phyloP scores from a whole-genome alignment of 352 stramenopile genomes.

The Phytophthora aleatoria region DNA sequence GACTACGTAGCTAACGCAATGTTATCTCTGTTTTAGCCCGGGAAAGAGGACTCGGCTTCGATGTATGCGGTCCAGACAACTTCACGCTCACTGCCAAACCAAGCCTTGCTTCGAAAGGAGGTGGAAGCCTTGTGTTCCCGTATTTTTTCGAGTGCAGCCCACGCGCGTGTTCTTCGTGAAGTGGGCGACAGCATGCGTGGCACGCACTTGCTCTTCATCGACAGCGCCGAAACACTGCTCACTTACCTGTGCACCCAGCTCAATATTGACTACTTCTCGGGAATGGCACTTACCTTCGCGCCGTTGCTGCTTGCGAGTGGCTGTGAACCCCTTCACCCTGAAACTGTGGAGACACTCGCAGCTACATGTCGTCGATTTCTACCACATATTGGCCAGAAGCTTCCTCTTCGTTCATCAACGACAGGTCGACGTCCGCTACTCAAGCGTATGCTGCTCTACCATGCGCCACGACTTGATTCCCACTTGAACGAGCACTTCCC shows the following conservation, averaged over 20 bases:
- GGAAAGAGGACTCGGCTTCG: slow-evolving; percentile 49
- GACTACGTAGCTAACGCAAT: slow-evolving; percentile 1
- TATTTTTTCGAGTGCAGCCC: slow-evolving; percentile 66
- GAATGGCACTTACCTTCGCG: slow-evolving; percentile 58
- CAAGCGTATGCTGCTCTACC: slow-evolving; percentile 81
- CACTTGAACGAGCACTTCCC: slow-evolving; percentile 81
- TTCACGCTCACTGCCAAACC: slow-evolving; percentile 55
- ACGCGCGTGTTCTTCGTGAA: slow-evolving; percentile 43
- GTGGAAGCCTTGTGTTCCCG: slow-evolving; percentile 63
- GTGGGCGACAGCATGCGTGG: slow-evolving; percentile 51
- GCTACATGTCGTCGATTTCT: slow-evolving; percentile 53
- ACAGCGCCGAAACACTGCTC: slow-evolving; percentile 74
- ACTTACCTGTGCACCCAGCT: slow-evolving; percentile 73
- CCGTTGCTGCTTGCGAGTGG: slow-evolving; percentile 62
- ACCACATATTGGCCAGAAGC: slow-evolving; percentile 53
- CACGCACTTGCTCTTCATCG: slow-evolving; percentile 72
- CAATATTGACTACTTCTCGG: slow-evolving; percentile 53
- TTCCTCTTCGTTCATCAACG: slow-evolving; percentile 32
- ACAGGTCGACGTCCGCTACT: slow-evolving; percentile 49
- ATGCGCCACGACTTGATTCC: slow-evolving; percentile 65
- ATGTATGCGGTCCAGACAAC: slow-evolving; percentile 80
- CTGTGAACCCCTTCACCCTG: slow-evolving; percentile 68
- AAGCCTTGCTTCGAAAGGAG: slow-evolving; percentile 66
- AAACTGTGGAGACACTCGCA: slow-evolving; percentile 58
- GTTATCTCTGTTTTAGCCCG: slow-evolving; percentile 13